phyloP scores from a whole-genome alignment of 2,329 filamentous ascomycete species.

The Colletotrichum tabaci region DNA sequence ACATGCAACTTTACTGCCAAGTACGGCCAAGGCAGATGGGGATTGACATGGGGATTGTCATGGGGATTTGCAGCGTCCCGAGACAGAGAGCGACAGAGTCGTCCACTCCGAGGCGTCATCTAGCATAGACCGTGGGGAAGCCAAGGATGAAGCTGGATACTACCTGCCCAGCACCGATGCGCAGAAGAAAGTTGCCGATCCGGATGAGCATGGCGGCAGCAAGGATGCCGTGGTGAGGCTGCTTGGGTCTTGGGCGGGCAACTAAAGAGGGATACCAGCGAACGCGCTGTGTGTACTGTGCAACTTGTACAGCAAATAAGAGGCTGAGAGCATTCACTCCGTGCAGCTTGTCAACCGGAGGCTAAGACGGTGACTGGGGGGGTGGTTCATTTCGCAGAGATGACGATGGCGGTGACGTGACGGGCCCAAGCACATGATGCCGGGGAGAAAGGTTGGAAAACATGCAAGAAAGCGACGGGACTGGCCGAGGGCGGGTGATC shows the following conservation, averaged over 20 bases:
- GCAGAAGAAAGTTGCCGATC: constrained; percentile 28
- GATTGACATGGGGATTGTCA: constrained; percentile 4
- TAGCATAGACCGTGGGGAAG: constrained; percentile 20
- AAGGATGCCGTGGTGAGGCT: constrained; percentile 24
- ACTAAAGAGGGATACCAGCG: not conserved
- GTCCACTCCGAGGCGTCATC: constrained; percentile 14
- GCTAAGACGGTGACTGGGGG: not conserved
- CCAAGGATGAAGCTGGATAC: constrained; percentile 27
- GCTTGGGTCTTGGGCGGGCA: not conserved
- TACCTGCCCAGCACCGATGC: not conserved
- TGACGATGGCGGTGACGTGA: constrained; percentile 31
- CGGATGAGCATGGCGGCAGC: not conserved
- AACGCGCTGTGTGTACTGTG: not conserved
- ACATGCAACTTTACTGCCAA: constrained; percentile 7
- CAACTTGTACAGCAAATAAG: too few relatives aligned
- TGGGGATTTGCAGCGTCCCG: constrained; percentile 25
- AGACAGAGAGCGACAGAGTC: constrained; percentile 26
- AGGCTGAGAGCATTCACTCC: not conserved
- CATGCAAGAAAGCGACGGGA: not conserved
- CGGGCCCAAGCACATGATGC: constrained; percentile 22
- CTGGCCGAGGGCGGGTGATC: not conserved
- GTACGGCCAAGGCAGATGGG: constrained; percentile 22
- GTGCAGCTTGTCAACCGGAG: not conserved
- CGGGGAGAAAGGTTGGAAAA: too few relatives aligned
- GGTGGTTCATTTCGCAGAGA: constrained; percentile 26